Conservation (phyloP, 495 filamentous ascomycete genomes). For the Penicillium pulvis region DNA sequence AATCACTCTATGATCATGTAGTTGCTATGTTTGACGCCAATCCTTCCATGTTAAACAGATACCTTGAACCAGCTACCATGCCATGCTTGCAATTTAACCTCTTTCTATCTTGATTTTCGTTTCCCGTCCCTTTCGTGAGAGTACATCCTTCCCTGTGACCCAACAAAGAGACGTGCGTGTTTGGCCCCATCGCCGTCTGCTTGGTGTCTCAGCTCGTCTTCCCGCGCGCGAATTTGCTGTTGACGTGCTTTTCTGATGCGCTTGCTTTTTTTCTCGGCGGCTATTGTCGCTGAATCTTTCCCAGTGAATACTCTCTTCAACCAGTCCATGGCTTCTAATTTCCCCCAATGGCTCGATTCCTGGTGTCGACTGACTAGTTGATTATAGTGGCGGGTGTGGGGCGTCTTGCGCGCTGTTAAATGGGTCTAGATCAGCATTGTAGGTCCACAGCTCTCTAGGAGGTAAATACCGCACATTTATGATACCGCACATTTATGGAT, state of each 20-base stretch:
- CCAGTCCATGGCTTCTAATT: background rate
- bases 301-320: slow-evolving; percentile 7
- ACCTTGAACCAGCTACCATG: background rate
- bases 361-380: background rate
- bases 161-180: slow-evolving; percentile 2
- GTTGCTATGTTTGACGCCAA: no score
- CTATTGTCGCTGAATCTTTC: slow-evolving; percentile 1
- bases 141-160: background rate
- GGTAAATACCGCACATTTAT: background rate
- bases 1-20: no score
- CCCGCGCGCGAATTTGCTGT: slow-evolving; percentile 6
- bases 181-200: slow-evolving; percentile 5
- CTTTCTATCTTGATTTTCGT: background rate
- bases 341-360: background rate
- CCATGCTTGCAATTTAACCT: background rate
- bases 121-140: slow-evolving; percentile 3
- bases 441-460: background rate
- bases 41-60: background rate
- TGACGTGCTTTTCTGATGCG: slow-evolving; percentile 1
- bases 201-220: slow-evolving; percentile 1
- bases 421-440: background rate
- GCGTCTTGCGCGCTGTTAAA: background rate
- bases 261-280: slow-evolving; percentile 6
- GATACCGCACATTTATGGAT: no score
- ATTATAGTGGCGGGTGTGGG: background rate